Base-by-base conservation (phyloP, 2,329 filamentous ascomycete genomes). In the Pseudocercospora pini-densiflorae region DNA sequence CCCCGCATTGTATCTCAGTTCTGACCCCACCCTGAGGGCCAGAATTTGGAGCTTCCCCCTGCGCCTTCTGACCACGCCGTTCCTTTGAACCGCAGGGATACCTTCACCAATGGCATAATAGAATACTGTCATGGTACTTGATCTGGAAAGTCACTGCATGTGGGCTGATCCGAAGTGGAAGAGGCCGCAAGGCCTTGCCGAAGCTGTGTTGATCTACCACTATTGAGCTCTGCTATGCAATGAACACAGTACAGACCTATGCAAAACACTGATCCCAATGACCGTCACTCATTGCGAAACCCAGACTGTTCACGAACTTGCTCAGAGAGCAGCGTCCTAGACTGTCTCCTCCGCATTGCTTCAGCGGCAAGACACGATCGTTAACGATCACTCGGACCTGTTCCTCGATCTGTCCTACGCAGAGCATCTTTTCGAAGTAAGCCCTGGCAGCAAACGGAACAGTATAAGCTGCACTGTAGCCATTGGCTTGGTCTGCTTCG, bases 351-450 rank as follows among this genome's bases (percentile, higher is more conserved):
- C 83, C 85, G 78, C 94, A 97, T 58, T 85, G 88, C 70, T 86
- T 81, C 63, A 97, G 79, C 10, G 89, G 88, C 65, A 94, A 83
- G 1, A 97, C 92, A 24, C 92, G 86, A 75, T 96, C 93, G 79
- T 97, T 97, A 40, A 97, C 82, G 66, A 97, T 80, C 4, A 96
- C 84, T 43, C 94, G 86, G 10, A 97, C 92, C 61, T 90, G 82
- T 77, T 95, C 91, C 74, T 92, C 87, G 1, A 79, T 70, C n/a
- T 80, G 77, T 14, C 76, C 81, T 2, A 76, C 76, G 77, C 94
- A 97, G 47, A 79, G 79, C 87, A 97, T 89, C 84, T 94, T 95
- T 84, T 97, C 94, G 40, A 97, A 87, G 77, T 96, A 97, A 78
- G 93, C 86, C 61, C 93, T 84, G 19, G 88, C 89, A 0, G 86